Evolutionary conservation across 805 yeast species (phyloP).

Genomic region (Ogataea haglerorum): DNA sequence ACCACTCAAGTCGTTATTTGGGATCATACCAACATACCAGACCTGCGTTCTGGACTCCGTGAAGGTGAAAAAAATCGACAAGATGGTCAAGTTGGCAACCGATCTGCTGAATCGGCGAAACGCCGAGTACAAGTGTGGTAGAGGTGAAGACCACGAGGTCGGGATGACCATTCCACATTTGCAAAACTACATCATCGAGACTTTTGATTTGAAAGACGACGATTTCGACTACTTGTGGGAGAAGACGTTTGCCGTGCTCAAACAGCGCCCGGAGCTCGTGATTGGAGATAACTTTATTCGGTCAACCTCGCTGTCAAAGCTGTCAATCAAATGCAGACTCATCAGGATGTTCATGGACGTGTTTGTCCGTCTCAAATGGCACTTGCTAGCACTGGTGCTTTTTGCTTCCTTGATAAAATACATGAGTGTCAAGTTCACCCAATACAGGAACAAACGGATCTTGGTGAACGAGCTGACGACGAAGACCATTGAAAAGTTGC

Average conservation of each 20-base stretch:
- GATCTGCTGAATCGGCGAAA: constrained; percentile 67
- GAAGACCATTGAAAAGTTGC: constrained; percentile 49
- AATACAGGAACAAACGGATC: constrained; percentile 34
- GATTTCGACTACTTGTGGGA: constrained; percentile 29
- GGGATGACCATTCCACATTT: constrained; percentile 62
- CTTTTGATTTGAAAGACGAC: constrained; percentile 32
- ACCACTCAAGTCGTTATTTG: constrained; percentile 55
- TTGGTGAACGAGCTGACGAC: constrained; percentile 44
- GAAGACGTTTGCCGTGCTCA: constrained; percentile 18
- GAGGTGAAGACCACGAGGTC: constrained; percentile 31
- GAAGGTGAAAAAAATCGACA: constrained; percentile 65
- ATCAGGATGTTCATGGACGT: constrained; percentile 23
- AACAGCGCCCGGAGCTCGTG: constrained; percentile 19
- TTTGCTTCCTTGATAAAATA: constrained; percentile 5
- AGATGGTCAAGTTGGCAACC: constrained; percentile 61
- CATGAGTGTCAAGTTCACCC: constrained; percentile 3
- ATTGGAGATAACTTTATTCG: constrained; percentile 20
- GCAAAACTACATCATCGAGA: constrained; percentile 48
- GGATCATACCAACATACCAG: constrained; percentile 59
- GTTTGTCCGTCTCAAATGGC: constrained; percentile 22
- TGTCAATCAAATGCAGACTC: constrained; percentile 29
- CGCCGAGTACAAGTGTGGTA: constrained; percentile 49
- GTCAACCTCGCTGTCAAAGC: constrained; percentile 27
- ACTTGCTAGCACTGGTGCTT: constrained; percentile 15
- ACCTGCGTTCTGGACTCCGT: constrained; percentile 74